Conservation (phyloP, 768 basidiomycete species). For the Paxillus ammoniavirescens region DNA sequence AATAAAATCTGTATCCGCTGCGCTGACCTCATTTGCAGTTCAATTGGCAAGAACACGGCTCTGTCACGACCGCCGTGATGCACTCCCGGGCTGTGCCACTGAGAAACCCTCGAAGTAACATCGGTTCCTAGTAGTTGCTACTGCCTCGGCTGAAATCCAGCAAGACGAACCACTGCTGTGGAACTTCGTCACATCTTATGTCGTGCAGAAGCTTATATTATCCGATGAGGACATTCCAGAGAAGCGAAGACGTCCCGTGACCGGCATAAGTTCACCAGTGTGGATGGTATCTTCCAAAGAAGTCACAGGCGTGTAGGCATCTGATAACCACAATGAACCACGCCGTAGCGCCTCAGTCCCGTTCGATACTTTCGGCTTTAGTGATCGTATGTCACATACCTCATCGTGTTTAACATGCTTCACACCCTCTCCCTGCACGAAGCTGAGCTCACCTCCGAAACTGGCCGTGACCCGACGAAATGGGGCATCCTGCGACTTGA, state of each 20-base stretch:
- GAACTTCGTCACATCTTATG: neutral
- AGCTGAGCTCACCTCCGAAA: constrained; percentile 5
- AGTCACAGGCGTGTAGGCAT: constrained; percentile 8
- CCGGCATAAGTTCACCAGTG: neutral
- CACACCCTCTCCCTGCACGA: constrained; percentile 21
- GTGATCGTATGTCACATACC: constrained; percentile 9
- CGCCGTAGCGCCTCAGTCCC: constrained; percentile 7
- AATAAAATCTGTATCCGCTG: constrained; percentile 22
- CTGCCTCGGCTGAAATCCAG: neutral
- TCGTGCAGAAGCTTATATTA: neutral
- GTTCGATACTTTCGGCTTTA: constrained; percentile 11
- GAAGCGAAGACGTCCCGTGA: neutral
- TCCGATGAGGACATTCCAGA: neutral
- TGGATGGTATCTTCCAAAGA: neutral
- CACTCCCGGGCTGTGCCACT: neutral
- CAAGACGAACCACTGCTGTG: constrained; percentile 3
- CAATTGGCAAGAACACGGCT: constrained; percentile 12
- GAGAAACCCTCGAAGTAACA: too few species aligned
- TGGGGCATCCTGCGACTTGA: constrained; percentile 21
- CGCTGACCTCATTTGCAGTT: constrained; percentile 30
- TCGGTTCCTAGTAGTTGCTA: constrained; percentile 8
- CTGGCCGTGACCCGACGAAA: constrained; percentile 13
- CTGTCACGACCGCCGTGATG: neutral
- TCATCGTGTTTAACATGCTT: constrained; percentile 17
- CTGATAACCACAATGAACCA: constrained; percentile 8